Conservation (phyloP, 2,329 filamentous ascomycete species). For the Alternaria ventricosa region DNA sequence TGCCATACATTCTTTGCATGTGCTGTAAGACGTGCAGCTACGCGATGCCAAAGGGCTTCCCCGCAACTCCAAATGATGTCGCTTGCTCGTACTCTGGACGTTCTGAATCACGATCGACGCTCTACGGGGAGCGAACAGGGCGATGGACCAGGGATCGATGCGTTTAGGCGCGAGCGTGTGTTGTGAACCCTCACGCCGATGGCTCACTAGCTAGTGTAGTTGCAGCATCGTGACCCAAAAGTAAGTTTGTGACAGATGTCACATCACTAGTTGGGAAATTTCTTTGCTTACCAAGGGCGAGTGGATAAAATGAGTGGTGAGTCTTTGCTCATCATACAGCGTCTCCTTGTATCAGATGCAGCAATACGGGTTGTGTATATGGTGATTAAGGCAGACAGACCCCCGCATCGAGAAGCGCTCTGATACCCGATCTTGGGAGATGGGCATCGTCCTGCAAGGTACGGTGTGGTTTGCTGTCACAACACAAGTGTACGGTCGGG, state of each 20-base stretch:
- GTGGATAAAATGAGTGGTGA: background rate
- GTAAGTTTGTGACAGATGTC: background rate
- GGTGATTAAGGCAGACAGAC: background rate
- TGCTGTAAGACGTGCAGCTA: background rate
- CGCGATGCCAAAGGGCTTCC: background rate
- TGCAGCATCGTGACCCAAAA: background rate
- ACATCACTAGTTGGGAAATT: background rate
- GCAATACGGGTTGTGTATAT: background rate
- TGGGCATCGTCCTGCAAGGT: background rate
- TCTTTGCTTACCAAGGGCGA: background rate
- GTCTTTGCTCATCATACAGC: background rate
- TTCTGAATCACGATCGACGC: background rate
- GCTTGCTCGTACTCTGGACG: background rate
- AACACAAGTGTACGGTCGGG: background rate
- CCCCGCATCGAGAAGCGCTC: background rate
- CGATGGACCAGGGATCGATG: background rate
- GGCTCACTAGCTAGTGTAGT: background rate
- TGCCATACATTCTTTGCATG: background rate
- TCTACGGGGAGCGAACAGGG: background rate
- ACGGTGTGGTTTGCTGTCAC: background rate
- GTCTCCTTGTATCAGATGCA: background rate
- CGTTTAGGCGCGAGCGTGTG: background rate
- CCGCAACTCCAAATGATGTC: background rate
- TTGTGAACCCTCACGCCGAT: background rate
- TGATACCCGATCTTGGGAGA: background rate